Base-by-base conservation (phyloP, 2,329 filamentous ascomycete genomes). In the Alternaria sp. region DNA sequence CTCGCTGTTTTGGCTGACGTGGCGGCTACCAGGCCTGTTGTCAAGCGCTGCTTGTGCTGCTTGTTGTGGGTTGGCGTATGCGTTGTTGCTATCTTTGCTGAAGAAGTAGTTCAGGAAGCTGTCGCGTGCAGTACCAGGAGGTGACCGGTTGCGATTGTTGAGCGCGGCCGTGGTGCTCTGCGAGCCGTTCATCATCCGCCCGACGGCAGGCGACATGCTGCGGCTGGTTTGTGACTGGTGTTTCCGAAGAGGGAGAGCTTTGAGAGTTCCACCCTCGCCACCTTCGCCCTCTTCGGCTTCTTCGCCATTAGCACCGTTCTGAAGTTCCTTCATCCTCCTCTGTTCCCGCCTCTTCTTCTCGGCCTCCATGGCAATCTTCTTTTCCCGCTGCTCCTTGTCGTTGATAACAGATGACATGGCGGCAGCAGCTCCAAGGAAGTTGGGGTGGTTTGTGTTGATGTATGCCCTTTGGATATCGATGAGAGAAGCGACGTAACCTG, bases 61-160 rank as follows among this genome's bases (percentile, higher is more conserved):
- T 80, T 81, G 79, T 66, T 80, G 79, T 62, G 72, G 76, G 74
- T 70, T 74, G 40, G 69, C 65, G 49, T 71, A 68, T 43, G 83
- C 75, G 63, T 85, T 81, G 43, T 87, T 85, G 50, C 92, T 92
- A 65, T 99, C 96, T 78, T 99, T 98, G 73, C 96, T 94, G 75
- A 99, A 99, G 82, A 99, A 99, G 81, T 99, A 99, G 81, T 95
- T 98, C 66, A 99, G 81, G 84, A 99, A 99, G 1, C 93, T 96
- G 81, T 99, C 96, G 66, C 90, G 88, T 44, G 92, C 88, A n/a
- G 77, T 87, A 26, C 61, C 64, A 19, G 88, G 85, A 11, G 90
- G 89, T 46, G 90, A 90, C 30, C 82, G 82, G 36, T 88, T 84
- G 57, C 90, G 85, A 60, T 80, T 80, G 11, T 93, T 93, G 72